A percentile compares a stretch with the other conserved stretches of the same genome.
Evolutionary conservation across 768 basidiomycete genomes (phyloP).

Genomic region (Pleurotus ostreatus): DNA sequence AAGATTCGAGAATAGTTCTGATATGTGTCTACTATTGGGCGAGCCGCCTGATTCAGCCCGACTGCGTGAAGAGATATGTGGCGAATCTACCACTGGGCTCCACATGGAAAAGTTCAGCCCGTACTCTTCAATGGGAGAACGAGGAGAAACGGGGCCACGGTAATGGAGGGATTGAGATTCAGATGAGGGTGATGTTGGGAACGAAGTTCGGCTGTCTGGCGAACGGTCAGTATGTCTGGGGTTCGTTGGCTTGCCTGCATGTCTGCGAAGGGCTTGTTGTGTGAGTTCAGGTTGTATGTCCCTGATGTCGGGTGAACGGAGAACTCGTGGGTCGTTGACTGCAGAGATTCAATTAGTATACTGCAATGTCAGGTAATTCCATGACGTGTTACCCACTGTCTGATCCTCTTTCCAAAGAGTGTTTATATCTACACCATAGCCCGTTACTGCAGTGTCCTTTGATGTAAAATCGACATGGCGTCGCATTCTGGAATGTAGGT

Average conservation of each 20-base stretch:
- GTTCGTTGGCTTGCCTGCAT: slow-evolving; percentile 4
- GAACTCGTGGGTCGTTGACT: slow-evolving; percentile 4
- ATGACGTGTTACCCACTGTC: not conserved
- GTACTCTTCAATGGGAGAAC: not conserved
- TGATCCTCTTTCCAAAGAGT: slow-evolving; percentile 16
- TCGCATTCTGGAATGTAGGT: slow-evolving; percentile 16
- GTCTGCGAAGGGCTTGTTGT: slow-evolving; percentile 2
- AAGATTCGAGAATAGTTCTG: not conserved
- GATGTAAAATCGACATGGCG: slow-evolving; percentile 30
- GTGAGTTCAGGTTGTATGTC: slow-evolving; percentile 6
- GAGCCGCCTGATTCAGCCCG: not conserved
- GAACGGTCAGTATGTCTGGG: slow-evolving; percentile 3
- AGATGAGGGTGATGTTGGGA: not conserved
- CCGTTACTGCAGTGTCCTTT: slow-evolving; percentile 34
- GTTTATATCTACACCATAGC: slow-evolving; percentile 32
- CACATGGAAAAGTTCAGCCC: not conserved
- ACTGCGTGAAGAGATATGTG: not conserved
- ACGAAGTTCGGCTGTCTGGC: not conserved
- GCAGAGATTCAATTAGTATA: not conserved
- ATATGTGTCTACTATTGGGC: not conserved
- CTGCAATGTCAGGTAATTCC: not conserved
- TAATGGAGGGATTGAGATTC: not conserved
- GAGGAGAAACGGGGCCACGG: not conserved
- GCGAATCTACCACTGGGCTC: not conserved
- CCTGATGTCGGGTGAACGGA: slow-evolving; percentile 8